Percentiles rank a stretch among this genome's conserved stretches.
These are phyloP conservation scores for Trametes polyzona DNA, from an alignment of 1,284 basidiomycete genomes.

Conservation along the genomic window DNA sequence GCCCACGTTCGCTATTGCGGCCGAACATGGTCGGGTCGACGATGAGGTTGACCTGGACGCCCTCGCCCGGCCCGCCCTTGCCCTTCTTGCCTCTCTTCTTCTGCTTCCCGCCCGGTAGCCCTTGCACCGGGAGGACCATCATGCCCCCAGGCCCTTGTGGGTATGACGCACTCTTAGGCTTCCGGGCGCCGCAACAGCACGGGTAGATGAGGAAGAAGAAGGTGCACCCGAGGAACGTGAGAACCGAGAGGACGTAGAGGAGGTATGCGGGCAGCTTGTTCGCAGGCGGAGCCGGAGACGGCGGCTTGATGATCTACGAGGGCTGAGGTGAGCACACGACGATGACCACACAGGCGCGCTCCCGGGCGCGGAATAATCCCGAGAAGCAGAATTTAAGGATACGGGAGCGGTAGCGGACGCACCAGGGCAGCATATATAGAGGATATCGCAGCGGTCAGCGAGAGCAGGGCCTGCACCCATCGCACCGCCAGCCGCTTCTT, in stretches of 20 bases:
- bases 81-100: slow-evolving; percentile 42
- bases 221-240: slow-evolving; percentile 54
- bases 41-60: slow-evolving; percentile 73
- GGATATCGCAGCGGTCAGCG: slow-evolving; percentile 54
- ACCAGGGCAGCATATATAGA: slow-evolving; percentile 68
- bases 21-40: slow-evolving; percentile 66
- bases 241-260: slow-evolving; percentile 58
- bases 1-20: slow-evolving; percentile 34
- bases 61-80: slow-evolving; percentile 39
- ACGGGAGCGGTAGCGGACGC: slow-evolving; percentile 31
- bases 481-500: slow-evolving; percentile 57
- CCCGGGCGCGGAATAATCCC: background rate
- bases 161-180: slow-evolving; percentile 30
- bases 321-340: slow-evolving; percentile 2
- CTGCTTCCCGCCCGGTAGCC: slow-evolving; percentile 44
- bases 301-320: slow-evolving; percentile 58
- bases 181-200: slow-evolving; percentile 49
- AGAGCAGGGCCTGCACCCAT: slow-evolving; percentile 52
- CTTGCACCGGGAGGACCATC: slow-evolving; percentile 67
- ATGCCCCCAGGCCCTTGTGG: slow-evolving; percentile 49
- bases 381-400: slow-evolving; percentile 6
- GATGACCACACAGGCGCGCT: background rate
- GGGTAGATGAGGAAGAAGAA: slow-evolving; percentile 63
- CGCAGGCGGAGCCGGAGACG: slow-evolving; percentile 56
- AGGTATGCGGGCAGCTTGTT: slow-evolving; percentile 57